These are phyloP conservation scores for Alternaria arbusti DNA, from an alignment of 2,329 filamentous ascomycete genomes.

Conservation along the genomic window DNA sequence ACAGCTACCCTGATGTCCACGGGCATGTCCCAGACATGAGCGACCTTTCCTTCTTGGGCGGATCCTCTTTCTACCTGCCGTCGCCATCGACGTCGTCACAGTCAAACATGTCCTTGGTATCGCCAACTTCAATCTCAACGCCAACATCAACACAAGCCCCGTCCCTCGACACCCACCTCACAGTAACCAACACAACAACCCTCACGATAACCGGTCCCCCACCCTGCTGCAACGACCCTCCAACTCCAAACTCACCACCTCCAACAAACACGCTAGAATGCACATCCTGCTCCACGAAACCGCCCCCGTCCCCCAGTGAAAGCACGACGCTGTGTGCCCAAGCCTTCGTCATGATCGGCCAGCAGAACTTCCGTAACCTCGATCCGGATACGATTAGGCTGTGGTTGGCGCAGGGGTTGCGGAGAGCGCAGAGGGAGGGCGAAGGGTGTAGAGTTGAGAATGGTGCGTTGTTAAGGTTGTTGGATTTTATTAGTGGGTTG, in stretches of 20 bases:
- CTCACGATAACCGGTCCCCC: conserved; percentile 18
- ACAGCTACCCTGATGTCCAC: conserved; percentile 8
- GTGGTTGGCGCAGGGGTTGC: conserved; percentile 41
- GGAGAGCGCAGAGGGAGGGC: conserved; percentile 33
- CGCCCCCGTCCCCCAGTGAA: conserved; percentile 34
- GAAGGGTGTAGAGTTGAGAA: conserved; percentile 48
- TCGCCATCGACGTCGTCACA: background rate
- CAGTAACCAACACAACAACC: background rate
- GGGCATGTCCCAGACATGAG: background rate
- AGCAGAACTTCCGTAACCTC: conserved; percentile 44
- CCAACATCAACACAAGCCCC: background rate
- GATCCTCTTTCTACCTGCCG: background rate
- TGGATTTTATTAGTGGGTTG: conserved; percentile 45
- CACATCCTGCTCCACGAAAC: conserved; percentile 33
- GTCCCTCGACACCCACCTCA: background rate
- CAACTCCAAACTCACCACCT: background rate
- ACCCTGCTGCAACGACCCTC: conserved; percentile 32
- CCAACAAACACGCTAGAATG: conserved; percentile 30
- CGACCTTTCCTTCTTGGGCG: conserved; percentile 17
- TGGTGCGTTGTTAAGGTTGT: conserved; percentile 38
- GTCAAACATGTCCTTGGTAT: background rate
- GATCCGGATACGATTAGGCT: conserved; percentile 38
- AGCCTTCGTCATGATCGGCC: conserved; percentile 42
- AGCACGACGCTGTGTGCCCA: conserved; percentile 44
- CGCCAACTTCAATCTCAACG: background rate